A percentile compares a stretch with the other conserved stretches of the same genome.
These are phyloP conservation scores for Lipomyces japonicus DNA, from an alignment of 805 yeast genomes.

Conservation along the genomic window DNA sequence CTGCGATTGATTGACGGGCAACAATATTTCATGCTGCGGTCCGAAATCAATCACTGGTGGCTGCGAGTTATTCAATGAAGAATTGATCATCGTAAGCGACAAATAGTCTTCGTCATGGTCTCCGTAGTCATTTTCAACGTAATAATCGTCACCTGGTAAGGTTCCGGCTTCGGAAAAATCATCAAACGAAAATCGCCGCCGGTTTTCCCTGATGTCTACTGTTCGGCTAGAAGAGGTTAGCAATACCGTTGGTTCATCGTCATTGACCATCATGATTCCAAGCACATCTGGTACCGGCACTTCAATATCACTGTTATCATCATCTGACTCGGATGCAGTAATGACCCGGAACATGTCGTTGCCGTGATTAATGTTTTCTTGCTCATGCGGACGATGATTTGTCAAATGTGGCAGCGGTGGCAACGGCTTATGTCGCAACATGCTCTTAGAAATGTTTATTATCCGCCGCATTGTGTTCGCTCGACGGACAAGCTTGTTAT, in stretches of 20 bases:
- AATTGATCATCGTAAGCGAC: no score
- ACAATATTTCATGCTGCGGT: neutral
- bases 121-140: no score
- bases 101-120: no score
- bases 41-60: no score
- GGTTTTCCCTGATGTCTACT: neutral
- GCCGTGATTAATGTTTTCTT: no score
- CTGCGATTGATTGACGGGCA: neutral
- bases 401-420: constrained; percentile 6
- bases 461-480: constrained; percentile 9
- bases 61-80: no score
- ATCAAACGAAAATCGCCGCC: constrained; percentile 18
- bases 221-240: neutral
- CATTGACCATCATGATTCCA: no score
- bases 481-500: neutral
- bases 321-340: neutral
- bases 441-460: constrained; percentile 5
- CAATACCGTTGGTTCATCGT: no score
- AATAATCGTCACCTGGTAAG: no score
- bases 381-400: neutral
- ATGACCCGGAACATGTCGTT: no score
- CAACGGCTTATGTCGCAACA: constrained; percentile 7
- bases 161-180: constrained; percentile 2
- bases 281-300: neutral
- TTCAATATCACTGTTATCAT: neutral